Conservation (phyloP, 495 filamentous ascomycete genomes). For the Penicillium bialowiezense region DNA sequence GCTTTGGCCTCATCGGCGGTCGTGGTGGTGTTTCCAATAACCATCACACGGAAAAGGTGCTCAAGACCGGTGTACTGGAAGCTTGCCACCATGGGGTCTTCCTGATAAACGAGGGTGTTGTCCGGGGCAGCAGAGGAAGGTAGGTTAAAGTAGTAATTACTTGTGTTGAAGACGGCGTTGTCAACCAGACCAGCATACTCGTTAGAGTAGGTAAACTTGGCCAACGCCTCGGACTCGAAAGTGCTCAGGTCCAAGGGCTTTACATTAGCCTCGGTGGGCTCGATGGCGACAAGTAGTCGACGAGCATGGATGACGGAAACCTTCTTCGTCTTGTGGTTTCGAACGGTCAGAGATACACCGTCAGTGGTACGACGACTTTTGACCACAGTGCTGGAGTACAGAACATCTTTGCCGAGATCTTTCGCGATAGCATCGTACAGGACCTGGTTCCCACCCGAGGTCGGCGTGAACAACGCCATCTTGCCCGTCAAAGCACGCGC, state of each 20-base stretch:
- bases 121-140: constrained; percentile 27
- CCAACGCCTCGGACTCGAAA: constrained; percentile 26
- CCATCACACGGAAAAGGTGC: constrained; percentile 35
- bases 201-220: constrained; percentile 29
- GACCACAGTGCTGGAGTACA: constrained; percentile 32
- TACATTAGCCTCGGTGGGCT: constrained; percentile 30
- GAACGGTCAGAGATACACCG: constrained; percentile 30
- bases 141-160: constrained; percentile 26
- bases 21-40: constrained; percentile 34
- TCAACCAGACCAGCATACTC: constrained; percentile 37
- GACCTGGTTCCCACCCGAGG: constrained; percentile 37
- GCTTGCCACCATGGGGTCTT: constrained; percentile 32
- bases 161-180: constrained; percentile 19
- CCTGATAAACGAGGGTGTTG: constrained; percentile 28
- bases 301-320: constrained; percentile 31
- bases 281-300: constrained; percentile 36
- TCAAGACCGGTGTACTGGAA: constrained; percentile 29
- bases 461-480: constrained; percentile 23
- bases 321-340: constrained; percentile 24
- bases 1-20: constrained; percentile 25
- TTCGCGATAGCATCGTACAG: constrained; percentile 36
- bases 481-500: constrained; percentile 26
- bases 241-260: constrained; percentile 29
- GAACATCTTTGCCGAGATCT: constrained; percentile 32
- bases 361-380: constrained; percentile 18